Percentiles rank a stretch among this genome's conserved stretches.
Evolutionary conservation across 139 green algal genomes (phyloP).

Genomic region (Coelastrella sp.): DNA sequence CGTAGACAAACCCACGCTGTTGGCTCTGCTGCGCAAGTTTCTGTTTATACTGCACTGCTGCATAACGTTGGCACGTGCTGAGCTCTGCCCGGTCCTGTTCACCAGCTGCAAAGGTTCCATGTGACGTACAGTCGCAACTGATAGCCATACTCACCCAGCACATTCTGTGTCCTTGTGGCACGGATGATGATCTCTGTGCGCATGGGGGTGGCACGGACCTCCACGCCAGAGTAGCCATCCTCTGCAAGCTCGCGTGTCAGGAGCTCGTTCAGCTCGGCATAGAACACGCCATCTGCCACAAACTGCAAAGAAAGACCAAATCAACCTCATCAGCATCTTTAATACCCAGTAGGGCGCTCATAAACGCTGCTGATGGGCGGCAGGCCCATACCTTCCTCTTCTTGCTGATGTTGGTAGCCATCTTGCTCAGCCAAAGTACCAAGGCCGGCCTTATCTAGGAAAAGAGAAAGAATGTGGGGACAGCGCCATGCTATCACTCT

Average conservation of each 20-base stretch:
- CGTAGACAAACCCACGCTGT: no score
- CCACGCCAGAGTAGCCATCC: constrained; percentile 98
- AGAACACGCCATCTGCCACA: constrained; percentile 99
- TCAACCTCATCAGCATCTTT: neutral
- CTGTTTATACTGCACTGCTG: neutral
- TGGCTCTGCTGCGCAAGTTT: no score
- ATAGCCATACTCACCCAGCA: constrained; percentile 85
- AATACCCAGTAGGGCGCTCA: neutral
- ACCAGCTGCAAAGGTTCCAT: neutral
- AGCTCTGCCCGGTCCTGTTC: neutral
- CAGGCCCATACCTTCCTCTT: constrained; percentile 62
- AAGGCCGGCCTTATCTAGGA: constrained; percentile 7
- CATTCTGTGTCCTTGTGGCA: constrained; percentile 97
- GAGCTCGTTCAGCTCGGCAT: constrained; percentile 99
- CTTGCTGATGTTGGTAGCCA: constrained; percentile 63
- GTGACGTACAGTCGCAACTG: neutral
- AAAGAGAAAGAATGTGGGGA: constrained; percentile 16
- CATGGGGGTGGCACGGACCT: constrained; percentile 98
- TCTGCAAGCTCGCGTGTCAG: constrained; percentile 96
- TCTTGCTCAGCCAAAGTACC: constrained; percentile 22
- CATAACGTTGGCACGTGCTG: neutral
- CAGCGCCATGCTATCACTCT: neutral
- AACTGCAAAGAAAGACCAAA: constrained; percentile 79
- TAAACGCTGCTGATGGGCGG: neutral
- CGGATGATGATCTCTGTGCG: constrained; percentile 99